These are phyloP conservation scores for Trypanosoma scelopori DNA, from an alignment of 208 protist species.

Conservation along the genomic window DNA sequence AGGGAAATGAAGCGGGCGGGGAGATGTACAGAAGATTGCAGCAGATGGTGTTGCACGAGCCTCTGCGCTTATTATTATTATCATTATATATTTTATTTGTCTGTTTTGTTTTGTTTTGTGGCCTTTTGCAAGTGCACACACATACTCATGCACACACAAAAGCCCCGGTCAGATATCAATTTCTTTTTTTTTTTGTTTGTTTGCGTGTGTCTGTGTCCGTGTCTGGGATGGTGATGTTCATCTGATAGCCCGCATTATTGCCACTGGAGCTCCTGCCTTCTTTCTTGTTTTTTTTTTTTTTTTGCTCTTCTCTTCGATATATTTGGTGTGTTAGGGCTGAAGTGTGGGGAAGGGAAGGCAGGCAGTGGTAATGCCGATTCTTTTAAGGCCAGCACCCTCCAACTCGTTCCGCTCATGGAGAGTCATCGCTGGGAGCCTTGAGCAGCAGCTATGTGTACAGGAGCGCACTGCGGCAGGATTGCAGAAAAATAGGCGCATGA, in stretches of 20 bases:
- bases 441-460: slow-evolving; percentile 45
- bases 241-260: neutral
- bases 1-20: neutral
- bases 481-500: slow-evolving; percentile 33
- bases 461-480: slow-evolving; percentile 35
- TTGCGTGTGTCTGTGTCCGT: too few relatives aligned
- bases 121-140: neutral
- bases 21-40: too few relatives aligned
- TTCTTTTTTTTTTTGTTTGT: neutral
- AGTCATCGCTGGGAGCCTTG: slow-evolving; percentile 34
- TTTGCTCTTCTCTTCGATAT: slow-evolving; percentile 4
- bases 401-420: slow-evolving; percentile 37
- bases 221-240: neutral
- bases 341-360: neutral
- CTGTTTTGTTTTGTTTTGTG: neutral
- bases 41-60: too few relatives aligned
- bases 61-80: too few relatives aligned
- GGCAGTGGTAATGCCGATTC: slow-evolving; percentile 24
- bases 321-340: neutral
- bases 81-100: slow-evolving; percentile 4
- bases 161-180: neutral
- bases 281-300: neutral
- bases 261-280: neutral
- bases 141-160: neutral
- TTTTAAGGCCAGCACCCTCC: slow-evolving; percentile 13